Base-by-base conservation (phyloP, 2,329 filamentous ascomycete species). In the Alternaria conjuncta region DNA sequence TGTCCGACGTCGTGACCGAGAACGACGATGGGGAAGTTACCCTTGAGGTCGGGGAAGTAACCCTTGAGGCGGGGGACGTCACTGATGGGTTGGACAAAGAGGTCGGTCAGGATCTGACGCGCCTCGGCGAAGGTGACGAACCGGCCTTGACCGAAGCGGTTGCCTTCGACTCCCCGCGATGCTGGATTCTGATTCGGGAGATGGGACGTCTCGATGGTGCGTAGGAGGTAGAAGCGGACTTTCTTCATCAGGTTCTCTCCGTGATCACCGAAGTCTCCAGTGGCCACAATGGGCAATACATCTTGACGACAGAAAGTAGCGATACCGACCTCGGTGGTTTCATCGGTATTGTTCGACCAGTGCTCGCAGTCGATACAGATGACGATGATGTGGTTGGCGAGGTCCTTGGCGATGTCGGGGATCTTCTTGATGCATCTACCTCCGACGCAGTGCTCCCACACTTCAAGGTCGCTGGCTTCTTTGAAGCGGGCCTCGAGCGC, bases 361-460 rank as follows among this genome's bases (percentile, higher is more conserved):
- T 71, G 70, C 49, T 76, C 73, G 1, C 67, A 71, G 41, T 76
- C 73, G 4, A 76, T 26, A 28, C 69, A 72, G 7, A 76, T 53
- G 0, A 71, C 43, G 12, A 72, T 54, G 1, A 64, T 62, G 20
- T 70, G 60, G 2, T 67, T 26, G 1, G 66, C 65, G 7, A 75
- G 64, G 0, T 60, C 47, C 1, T 60, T 23, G 2, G 66, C 61
- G 11, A 63, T 51, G 4, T 15, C 21, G 1, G 64, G 64, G 13
- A 66, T 61, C 11, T 51, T 28, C 2, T 12, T 4, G 5, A 65
- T 21, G 10, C 6, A 20, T 0, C 43, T 13, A 13, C 61, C 26
- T 3, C 67, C 67, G 3, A 68, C 53, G 20, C 60, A 66, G 9
- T 68, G 61, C 1, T 15, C 1, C 43, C 60, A 46, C 3, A 66